Evolutionary conservation across 257 asterid genomes (phyloP).

Genomic region (Plectranthus barbatus): DNA sequence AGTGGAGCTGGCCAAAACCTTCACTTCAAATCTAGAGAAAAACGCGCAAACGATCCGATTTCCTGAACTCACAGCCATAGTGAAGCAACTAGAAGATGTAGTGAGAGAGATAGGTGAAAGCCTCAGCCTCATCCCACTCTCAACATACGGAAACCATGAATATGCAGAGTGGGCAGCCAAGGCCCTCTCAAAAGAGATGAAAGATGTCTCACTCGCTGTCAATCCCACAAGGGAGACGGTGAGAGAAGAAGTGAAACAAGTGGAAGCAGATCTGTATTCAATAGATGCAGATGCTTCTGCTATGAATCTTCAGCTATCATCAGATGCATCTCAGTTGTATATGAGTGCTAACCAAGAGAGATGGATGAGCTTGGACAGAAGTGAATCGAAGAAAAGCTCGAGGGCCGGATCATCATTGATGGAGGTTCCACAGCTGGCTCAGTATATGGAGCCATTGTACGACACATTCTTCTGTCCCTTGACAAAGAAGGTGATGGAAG

Average conservation of each 20-base stretch:
- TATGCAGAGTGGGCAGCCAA: constrained; percentile 43
- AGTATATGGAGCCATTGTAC: constrained; percentile 61
- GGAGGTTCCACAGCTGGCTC: constrained; percentile 40
- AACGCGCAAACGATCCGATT: constrained; percentile 8
- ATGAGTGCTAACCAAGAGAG: constrained; percentile 21
- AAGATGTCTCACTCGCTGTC: constrained; percentile 21
- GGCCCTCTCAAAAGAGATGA: constrained; percentile 59
- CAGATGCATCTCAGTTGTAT: constrained; percentile 21
- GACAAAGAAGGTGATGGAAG: constrained; percentile 62
- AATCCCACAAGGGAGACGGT: constrained; percentile 4
- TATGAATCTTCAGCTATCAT: constrained; percentile 19
- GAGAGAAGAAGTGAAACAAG: constrained; percentile 14
- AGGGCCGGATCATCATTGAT: constrained; percentile 27
- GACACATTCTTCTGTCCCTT: constrained; percentile 70
- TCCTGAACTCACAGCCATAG: constrained; percentile 19
- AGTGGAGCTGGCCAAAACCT: constrained; percentile 35
- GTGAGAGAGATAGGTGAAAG: constrained; percentile 47
- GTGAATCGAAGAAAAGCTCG: not conserved
- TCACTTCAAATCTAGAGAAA: constrained; percentile 24
- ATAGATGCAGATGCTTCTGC: constrained; percentile 36
- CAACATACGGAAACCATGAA: constrained; percentile 35
- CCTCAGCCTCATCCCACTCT: constrained; percentile 34
- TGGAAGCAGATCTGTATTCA: constrained; percentile 60
- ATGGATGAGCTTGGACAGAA: constrained; percentile 8
- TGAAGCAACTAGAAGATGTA: constrained; percentile 44